Conservation (phyloP, 164 flowering plant species). For the Vitis rotundifolia region DNA sequence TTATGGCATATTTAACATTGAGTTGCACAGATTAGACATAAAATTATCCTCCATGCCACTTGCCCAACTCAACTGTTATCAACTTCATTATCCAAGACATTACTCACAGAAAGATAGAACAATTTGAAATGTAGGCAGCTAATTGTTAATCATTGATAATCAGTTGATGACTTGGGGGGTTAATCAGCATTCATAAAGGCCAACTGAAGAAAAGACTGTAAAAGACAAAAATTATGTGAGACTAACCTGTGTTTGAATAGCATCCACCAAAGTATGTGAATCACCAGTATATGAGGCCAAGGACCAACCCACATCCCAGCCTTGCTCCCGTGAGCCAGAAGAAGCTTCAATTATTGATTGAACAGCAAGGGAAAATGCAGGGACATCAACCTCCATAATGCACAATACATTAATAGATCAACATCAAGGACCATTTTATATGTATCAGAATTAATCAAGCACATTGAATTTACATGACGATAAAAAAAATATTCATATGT, state of each 20-base stretch:
- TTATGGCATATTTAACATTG: too few species aligned
- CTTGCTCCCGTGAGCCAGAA: slow-evolving; percentile 48
- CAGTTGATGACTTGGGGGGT: too few species aligned
- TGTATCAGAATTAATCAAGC: not conserved
- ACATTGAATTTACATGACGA: too few species aligned
- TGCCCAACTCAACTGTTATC: too few species aligned
- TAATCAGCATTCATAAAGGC: too few species aligned
- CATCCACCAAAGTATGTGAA: slow-evolving; percentile 33
- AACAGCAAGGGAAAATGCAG: slow-evolving; percentile 63
- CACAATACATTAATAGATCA: not conserved
- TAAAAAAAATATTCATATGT: too few species aligned
- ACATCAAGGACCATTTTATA: not conserved
- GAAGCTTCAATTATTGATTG: slow-evolving; percentile 70
- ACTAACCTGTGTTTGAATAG: slow-evolving; percentile 48
- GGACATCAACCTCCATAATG: slow-evolving; percentile 64
- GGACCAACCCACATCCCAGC: slow-evolving; percentile 98
- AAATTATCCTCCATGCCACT: too few species aligned
- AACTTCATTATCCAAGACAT: not conserved
- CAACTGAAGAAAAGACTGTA: too few species aligned
- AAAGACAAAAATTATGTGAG: not conserved
- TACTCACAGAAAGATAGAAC: not conserved
- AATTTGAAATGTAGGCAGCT: too few species aligned
- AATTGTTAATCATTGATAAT: too few species aligned
- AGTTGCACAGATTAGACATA: too few species aligned
- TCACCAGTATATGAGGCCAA: slow-evolving; percentile 47